These are phyloP conservation scores for Bruguiera gymnorhiza DNA, from an alignment of 345 rosid genomes.

Conservation along the genomic window DNA sequence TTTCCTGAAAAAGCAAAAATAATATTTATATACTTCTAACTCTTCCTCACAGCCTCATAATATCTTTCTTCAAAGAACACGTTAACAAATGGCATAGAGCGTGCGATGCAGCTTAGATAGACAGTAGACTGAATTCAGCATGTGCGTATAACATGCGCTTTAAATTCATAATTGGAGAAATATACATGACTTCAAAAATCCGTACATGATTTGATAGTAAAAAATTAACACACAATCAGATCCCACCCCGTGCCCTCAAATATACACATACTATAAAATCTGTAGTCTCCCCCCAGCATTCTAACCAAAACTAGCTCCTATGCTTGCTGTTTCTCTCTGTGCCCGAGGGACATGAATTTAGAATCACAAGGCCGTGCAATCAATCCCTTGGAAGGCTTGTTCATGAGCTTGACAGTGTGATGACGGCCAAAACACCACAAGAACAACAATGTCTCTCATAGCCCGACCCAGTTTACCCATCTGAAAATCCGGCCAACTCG, in stretches of 20 bases:
- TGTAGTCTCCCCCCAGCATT: conserved; percentile 20
- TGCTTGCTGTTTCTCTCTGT: conserved; percentile 37
- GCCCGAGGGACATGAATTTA: conserved; percentile 10
- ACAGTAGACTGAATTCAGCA: too few relatives aligned
- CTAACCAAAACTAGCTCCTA: conserved; percentile 14
- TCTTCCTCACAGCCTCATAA: too few relatives aligned
- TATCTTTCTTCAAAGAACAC: too few relatives aligned
- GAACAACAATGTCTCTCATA: conserved; percentile 32
- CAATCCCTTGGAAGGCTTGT: background rate
- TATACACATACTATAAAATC: conserved; percentile 36
- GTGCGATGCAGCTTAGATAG: too few relatives aligned
- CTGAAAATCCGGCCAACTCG: conserved; percentile 76
- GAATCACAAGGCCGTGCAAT: conserved; percentile 11
- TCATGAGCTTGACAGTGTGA: conserved; percentile 9
- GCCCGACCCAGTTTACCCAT: conserved; percentile 99
- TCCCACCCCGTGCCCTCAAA: conserved; percentile 30
- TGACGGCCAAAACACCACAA: background rate
- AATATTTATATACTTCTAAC: too few relatives aligned
- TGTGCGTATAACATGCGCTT: too few relatives aligned
- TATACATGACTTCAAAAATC: conserved; percentile 28
- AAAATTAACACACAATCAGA: conserved; percentile 32
- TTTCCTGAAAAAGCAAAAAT: too few relatives aligned
- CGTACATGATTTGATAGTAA: conserved; percentile 20
- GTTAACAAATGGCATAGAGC: too few relatives aligned
- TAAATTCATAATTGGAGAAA: conserved; percentile 4